A percentile compares a stretch with the other conserved stretches of the same genome.
Evolutionary conservation across 768 basidiomycete genomes (phyloP).

Genomic region (Aureoboletus auriporus): DNA sequence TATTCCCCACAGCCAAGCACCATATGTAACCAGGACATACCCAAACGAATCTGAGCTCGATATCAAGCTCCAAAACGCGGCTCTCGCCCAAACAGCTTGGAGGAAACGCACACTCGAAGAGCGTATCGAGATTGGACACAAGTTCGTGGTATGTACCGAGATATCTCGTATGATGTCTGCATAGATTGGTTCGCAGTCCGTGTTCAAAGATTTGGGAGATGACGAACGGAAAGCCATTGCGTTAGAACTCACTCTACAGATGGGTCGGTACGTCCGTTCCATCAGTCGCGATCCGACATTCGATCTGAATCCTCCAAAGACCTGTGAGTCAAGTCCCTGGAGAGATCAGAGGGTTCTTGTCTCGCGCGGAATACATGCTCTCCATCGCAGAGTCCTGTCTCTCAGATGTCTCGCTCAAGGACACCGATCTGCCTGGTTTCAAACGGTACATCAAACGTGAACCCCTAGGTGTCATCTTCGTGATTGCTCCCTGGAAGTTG

Average conservation of each 20-base stretch:
- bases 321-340: constrained; percentile 76
- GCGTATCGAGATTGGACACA: constrained; percentile 65
- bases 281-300: neutral
- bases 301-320: constrained; percentile 34
- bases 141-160: constrained; percentile 57
- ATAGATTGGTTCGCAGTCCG: constrained; percentile 32
- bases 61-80: constrained; percentile 49
- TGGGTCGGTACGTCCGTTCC: constrained; percentile 69
- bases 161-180: neutral
- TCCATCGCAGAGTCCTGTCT: constrained; percentile 75
- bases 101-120: constrained; percentile 52
- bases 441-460: constrained; percentile 77
- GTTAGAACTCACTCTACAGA: constrained; percentile 78
- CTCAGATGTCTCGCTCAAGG: constrained; percentile 66
- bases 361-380: constrained; percentile 81
- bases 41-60: constrained; percentile 60
- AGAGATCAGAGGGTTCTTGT: constrained; percentile 78
- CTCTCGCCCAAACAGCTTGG: constrained; percentile 75
- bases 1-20: constrained; percentile 70
- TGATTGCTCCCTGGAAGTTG: constrained; percentile 92
- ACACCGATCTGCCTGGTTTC: constrained; percentile 82
- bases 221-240: constrained; percentile 52
- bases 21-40: constrained; percentile 56
- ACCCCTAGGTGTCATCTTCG: constrained; percentile 83
- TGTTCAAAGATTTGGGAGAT: constrained; percentile 39